Conservation (phyloP, 306 rosid genomes). For the Abrus pulchellus region DNA sequence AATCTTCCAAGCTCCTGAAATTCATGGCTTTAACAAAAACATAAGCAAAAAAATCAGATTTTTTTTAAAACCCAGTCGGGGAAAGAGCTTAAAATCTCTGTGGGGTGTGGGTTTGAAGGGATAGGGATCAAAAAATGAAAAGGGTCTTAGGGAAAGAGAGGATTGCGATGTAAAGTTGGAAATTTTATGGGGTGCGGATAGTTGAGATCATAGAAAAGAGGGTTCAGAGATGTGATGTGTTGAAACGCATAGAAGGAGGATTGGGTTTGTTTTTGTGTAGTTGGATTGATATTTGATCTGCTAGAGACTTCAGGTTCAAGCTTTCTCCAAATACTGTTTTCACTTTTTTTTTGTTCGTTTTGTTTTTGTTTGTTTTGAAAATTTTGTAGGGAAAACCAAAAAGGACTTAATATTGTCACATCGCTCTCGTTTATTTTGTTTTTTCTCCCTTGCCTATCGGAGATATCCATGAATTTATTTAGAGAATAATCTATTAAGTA, state of each 20-base stretch:
- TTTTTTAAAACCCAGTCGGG: conserved; percentile 38
- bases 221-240: background rate
- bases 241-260: conserved; percentile 11
- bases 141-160: conserved; percentile 39
- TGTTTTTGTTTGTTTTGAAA: conserved; percentile 9
- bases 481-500: too few species aligned
- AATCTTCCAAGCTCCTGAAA: conserved; percentile 94
- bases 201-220: background rate
- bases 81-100: conserved; percentile 13
- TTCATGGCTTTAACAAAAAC: conserved; percentile 63
- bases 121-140: conserved; percentile 26
- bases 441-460: too few species aligned
- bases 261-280: conserved; percentile 23
- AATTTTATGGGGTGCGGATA: conserved; percentile 1
- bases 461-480: too few species aligned
- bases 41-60: conserved; percentile 44
- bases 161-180: conserved; percentile 11
- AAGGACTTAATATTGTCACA: too few species aligned
- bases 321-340: background rate
- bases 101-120: conserved; percentile 35
- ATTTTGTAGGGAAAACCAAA: background rate
- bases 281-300: background rate
- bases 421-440: too few species aligned
- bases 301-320: conserved; percentile 7
- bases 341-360: background rate